These are phyloP conservation scores for Cupressus sempervirens DNA, from an alignment of 75 land plant species.

Conservation along the genomic window DNA sequence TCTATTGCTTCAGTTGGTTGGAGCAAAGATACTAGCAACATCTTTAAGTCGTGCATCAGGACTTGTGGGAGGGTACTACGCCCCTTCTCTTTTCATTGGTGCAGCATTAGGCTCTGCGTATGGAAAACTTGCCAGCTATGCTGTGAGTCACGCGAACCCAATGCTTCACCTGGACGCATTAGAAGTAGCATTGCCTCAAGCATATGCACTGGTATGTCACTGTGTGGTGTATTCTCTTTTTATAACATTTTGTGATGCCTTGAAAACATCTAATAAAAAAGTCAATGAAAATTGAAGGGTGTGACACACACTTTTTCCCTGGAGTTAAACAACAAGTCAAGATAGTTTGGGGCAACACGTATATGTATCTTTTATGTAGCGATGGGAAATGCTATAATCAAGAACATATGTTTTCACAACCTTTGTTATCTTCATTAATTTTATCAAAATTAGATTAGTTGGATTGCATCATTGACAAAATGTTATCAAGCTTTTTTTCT, in stretches of 20 bases:
- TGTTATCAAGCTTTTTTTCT: not conserved
- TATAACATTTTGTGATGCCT: not conserved
- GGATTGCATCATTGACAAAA: not conserved
- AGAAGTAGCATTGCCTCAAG: conserved; percentile 96
- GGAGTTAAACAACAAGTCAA: not conserved
- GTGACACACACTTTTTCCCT: not conserved
- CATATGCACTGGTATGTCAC: conserved; percentile 85
- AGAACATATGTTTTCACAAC: not conserved
- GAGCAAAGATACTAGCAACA: conserved; percentile 78
- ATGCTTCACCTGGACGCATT: conserved; percentile 60
- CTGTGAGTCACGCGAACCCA: conserved; percentile 51
- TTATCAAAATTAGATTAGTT: not conserved
- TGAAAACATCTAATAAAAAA: not conserved
- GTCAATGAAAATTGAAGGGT: not conserved
- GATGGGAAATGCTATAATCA: not conserved
- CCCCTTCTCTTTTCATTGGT: conserved; percentile 95
- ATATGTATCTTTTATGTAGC: not conserved
- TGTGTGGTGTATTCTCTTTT: not conserved
- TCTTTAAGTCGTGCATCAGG: conserved; percentile 91
- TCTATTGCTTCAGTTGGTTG: conserved; percentile 79
- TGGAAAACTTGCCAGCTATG: conserved; percentile 70
- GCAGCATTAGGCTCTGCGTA: conserved; percentile 99
- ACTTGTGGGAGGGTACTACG: conserved; percentile 97
- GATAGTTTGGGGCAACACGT: not conserved
- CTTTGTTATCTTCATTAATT: not conserved